These are phyloP conservation scores for Neoboletus subvelutipes DNA, from an alignment of 768 basidiomycete genomes.

Conservation along the genomic window DNA sequence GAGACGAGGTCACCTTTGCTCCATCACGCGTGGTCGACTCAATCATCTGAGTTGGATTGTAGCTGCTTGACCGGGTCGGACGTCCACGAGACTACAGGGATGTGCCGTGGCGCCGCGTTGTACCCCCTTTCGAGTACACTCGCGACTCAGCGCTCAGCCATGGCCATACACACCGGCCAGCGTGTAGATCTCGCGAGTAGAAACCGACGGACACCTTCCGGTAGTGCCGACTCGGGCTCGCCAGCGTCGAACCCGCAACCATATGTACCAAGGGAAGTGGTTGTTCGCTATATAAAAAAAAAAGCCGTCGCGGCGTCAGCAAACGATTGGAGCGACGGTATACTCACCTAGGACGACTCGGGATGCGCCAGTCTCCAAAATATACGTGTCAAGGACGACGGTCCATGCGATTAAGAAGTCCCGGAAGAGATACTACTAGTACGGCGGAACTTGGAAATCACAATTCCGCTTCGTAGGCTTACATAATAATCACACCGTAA, in stretches of 20 bases:
- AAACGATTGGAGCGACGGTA: too few relatives aligned
- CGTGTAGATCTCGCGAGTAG: constrained; percentile 67
- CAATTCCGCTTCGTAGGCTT: too few relatives aligned
- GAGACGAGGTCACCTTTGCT: constrained; percentile 48
- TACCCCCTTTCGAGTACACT: constrained; percentile 97
- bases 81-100: constrained; percentile 58
- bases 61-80: neutral
- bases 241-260: constrained; percentile 96
- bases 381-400: too few relatives aligned
- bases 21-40: constrained; percentile 64
- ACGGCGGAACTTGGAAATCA: too few relatives aligned
- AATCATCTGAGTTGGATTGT: neutral
- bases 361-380: too few relatives aligned
- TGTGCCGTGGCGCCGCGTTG: constrained; percentile 84
- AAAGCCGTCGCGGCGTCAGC: too few relatives aligned
- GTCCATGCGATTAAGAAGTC: too few relatives aligned
- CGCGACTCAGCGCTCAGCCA: constrained; percentile 73
- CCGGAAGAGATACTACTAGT: too few relatives aligned
- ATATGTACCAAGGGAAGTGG: neutral
- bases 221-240: constrained; percentile 86
- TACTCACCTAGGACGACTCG: too few relatives aligned
- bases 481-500: too few relatives aligned
- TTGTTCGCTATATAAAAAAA: too few relatives aligned
- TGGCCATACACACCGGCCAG: constrained; percentile 65
- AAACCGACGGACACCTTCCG: constrained; percentile 88